Evolutionary conservation across 2,329 filamentous ascomycete species (phyloP), one percentile per base, ranked within the genome.

Genomic region (Cladophialophora yegresii): DNA sequence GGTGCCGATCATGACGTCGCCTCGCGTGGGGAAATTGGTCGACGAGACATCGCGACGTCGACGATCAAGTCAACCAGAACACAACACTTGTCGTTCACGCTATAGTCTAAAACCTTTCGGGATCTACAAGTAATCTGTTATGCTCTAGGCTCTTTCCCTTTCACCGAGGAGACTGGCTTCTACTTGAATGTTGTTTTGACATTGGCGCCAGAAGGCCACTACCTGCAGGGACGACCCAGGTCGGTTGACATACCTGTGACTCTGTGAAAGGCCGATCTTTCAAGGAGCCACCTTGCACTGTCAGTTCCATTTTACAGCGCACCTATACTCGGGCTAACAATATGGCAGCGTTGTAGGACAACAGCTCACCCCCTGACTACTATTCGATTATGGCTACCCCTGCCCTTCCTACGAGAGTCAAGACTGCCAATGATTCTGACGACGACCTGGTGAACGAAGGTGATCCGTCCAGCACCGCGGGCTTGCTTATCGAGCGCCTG

Each of bases 401-500:
- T 53, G 36, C 43, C 6, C 63, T 69, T 20, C 67, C 67, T 7
- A 57, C 60, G 12, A 57, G 67, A 51, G 49, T 50, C 47, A 70
- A 64, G 55, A 69, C 69, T 13, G 57, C 51, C 23, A 64, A 64
- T 22, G 63, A 74, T 62, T 74, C 80, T 60, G 81, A 79, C 75
- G 85, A 87, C n/a, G 85, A 86, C 63, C 84, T 84, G 47, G 76
- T 87, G 49, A 83, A 84, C 7, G 84, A 85, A 61, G 77, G 81
- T 33, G 85, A 88, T 67, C 84, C 85, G 58, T 82, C 78, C 69
- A 85, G 91, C 88, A 90, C 89, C 23, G 87, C 89, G n/a, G 88
- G 85, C 47, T 84, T 98, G 56, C 88, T 99, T 69, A 84, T 89
- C 61, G 92, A 98, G 81, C 87, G 95, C 69, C 83, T 99, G 66